phyloP scores from a whole-genome alignment of 2,329 filamentous ascomycete species.

The Monosporascus sp. region DNA sequence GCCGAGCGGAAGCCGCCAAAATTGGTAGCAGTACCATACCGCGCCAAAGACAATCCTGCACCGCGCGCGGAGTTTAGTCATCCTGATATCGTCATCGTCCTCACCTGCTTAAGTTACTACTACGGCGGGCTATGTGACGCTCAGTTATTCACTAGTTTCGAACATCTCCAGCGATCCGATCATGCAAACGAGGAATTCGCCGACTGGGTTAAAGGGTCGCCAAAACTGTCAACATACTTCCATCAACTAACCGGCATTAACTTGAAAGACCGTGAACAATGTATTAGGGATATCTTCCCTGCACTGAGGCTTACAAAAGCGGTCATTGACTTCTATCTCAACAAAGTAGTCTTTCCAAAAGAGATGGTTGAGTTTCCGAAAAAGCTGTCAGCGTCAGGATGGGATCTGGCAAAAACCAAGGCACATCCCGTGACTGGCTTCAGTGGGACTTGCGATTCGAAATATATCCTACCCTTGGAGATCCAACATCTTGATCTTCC shows the following conservation, averaged over 20 bases:
- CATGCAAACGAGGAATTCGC: conserved; percentile 47
- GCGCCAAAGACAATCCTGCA: conserved; percentile 53
- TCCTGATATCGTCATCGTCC: conserved; percentile 49
- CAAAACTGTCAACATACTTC: conserved; percentile 31
- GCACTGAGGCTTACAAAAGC: conserved; percentile 45
- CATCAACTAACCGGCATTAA: conserved; percentile 49
- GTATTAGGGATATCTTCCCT: conserved; percentile 44
- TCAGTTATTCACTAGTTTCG: conserved; percentile 43
- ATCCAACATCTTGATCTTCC: conserved; percentile 52
- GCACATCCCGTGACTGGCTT: conserved; percentile 55
- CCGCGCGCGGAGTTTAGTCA: conserved; percentile 57
- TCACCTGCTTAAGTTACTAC: conserved; percentile 54
- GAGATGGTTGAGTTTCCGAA: conserved; percentile 57
- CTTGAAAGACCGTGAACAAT: conserved; percentile 47
- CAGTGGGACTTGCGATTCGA: conserved; percentile 63
- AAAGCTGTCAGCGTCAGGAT: conserved; percentile 62
- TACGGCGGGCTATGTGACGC: conserved; percentile 48
- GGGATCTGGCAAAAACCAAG: conserved; percentile 54
- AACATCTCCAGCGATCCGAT: conserved; percentile 43
- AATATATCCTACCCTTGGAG: conserved; percentile 49
- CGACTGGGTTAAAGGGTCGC: conserved; percentile 37
- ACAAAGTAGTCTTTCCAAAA: conserved; percentile 52
- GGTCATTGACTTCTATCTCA: conserved; percentile 59
- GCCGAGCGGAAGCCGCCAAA: conserved; percentile 34
- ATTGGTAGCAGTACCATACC: conserved; percentile 52